Evolutionary conservation across 371 early-diverging fungal genomes (phyloP).

Genomic region (Syncephalastrum monosporum): DNA sequence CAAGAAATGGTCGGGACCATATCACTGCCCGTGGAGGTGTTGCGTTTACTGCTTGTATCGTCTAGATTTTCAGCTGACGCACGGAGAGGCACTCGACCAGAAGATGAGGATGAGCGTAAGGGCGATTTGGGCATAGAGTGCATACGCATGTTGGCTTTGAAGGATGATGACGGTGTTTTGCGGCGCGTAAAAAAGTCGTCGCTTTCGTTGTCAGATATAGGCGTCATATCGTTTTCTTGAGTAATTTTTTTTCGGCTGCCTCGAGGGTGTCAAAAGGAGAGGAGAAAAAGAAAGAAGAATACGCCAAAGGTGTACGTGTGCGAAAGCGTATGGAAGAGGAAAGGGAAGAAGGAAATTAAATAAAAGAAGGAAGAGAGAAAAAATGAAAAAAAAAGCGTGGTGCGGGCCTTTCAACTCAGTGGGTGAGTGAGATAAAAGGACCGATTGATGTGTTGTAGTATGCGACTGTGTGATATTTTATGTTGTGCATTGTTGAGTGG

Average conservation of each 20-base stretch:
- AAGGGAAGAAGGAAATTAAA: conserved; percentile 6
- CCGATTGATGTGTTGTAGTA: conserved; percentile 5
- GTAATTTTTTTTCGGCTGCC: not conserved
- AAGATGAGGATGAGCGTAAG: not conserved
- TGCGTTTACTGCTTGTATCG: not conserved
- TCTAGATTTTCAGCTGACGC: not conserved
- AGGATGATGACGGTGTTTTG: not conserved
- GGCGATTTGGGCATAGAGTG: not conserved
- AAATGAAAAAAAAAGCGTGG: conserved; percentile 5
- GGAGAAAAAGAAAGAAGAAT: conserved; percentile 10
- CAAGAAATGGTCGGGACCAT: conserved; percentile 44
- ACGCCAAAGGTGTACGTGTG: too few species aligned
- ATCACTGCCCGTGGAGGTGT: conserved; percentile 3
- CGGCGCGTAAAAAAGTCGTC: conserved; percentile 15
- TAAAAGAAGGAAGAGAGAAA: conserved; percentile 11
- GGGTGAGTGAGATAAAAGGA: not conserved
- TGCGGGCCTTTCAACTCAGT: not conserved
- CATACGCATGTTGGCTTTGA: conserved; percentile 9
- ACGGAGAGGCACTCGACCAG: not conserved
- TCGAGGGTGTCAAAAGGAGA: not conserved
- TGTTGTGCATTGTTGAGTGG: not conserved
- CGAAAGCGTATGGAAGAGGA: conserved; percentile 4
- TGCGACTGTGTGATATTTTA: conserved; percentile 11
- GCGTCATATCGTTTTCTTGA: not conserved
- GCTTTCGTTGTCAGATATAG: conserved; percentile 19